Evolutionary conservation across 805 yeast species (phyloP), one percentile per base, ranked within the genome.

Genomic region (Hagleromyces aurorensis): DNA sequence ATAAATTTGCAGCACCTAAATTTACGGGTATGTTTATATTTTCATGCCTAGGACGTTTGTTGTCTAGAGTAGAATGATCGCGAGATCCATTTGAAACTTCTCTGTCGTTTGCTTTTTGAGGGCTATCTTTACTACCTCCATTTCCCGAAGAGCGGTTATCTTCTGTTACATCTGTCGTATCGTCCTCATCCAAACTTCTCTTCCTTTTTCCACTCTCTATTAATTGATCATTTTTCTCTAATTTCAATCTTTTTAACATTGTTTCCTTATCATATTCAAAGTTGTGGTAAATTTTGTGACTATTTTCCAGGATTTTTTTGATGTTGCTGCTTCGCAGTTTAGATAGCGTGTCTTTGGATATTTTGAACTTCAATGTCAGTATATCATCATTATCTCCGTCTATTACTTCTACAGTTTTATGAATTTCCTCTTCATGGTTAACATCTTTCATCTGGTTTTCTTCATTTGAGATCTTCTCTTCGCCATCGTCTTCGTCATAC

Each of bases 151-250:
- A 38, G 1, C 34, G 38, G 4, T 22, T 33, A 11, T 34, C 34
- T 9, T 34, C 42, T 4, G 37, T 40, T 5, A 38, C 39, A 16
- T 40, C 38, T 16, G 42, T 41, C 8, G 38, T 33, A 6, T 35
- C 33, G n/a, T 38, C 42, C n/a, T 44, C 40, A n/a, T 49, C 43
- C 19, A 36, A 40, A 8, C 33, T 24, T 36, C 59, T 42, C 27
- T 47, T 48, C 22, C 46, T 53, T 24, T 47, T 46, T 5, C 46
- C 38, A 2, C 43, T 32, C 25, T 56, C 62, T 33, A 85, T 55
- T 43, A 80, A 74, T 47, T 80, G 69, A 52, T 87, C 93, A 33
- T 83, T 78, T 43, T 79, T 81, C 46, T 84, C 93, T 18, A 87
- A 62, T 47, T 78, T 81, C 37, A 84, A 58, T 48, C 91, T 68